phyloP scores from a whole-genome alignment of 2,329 filamentous ascomycete genomes.

The Pseudocercospora musae region DNA sequence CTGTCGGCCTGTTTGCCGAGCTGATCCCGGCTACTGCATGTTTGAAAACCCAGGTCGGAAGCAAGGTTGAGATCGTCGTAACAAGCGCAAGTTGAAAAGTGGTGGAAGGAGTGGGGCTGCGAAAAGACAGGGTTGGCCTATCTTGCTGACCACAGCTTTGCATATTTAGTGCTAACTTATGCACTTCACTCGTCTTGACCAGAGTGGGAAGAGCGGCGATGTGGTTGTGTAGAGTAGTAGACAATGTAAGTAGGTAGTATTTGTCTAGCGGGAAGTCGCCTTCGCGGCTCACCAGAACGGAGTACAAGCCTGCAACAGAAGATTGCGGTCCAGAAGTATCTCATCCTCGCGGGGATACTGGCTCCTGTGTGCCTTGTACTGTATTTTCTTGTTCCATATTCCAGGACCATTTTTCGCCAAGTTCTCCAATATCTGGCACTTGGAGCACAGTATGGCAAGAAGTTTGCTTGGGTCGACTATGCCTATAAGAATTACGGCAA shows the following conservation, averaged over 20 bases:
- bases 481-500: conserved; percentile 23
- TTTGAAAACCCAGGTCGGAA: not conserved
- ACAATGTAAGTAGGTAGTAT: conserved; percentile 7
- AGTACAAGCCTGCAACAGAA: not conserved
- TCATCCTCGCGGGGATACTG: conserved; percentile 9
- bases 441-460: conserved; percentile 21
- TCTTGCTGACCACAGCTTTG: not conserved
- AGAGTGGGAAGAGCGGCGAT: conserved; percentile 1
- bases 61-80: not conserved
- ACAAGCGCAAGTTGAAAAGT: not conserved
- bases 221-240: not conserved
- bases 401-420: conserved; percentile 24
- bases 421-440: conserved; percentile 24
- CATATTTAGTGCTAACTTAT: not conserved
- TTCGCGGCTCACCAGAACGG: not conserved
- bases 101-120: not conserved
- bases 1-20: not conserved
- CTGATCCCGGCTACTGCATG: not conserved
- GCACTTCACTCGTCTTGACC: not conserved
- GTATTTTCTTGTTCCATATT: conserved; percentile 25
- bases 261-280: not conserved
- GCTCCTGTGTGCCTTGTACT: conserved; percentile 14
- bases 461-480: conserved; percentile 23
- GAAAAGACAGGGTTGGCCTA: not conserved
- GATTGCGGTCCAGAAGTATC: conserved; percentile 14